A percentile compares a stretch with the other conserved stretches of the same genome.
Evolutionary conservation across 2,329 filamentous ascomycete species (phyloP).

Genomic region (Phoma herbarum): DNA sequence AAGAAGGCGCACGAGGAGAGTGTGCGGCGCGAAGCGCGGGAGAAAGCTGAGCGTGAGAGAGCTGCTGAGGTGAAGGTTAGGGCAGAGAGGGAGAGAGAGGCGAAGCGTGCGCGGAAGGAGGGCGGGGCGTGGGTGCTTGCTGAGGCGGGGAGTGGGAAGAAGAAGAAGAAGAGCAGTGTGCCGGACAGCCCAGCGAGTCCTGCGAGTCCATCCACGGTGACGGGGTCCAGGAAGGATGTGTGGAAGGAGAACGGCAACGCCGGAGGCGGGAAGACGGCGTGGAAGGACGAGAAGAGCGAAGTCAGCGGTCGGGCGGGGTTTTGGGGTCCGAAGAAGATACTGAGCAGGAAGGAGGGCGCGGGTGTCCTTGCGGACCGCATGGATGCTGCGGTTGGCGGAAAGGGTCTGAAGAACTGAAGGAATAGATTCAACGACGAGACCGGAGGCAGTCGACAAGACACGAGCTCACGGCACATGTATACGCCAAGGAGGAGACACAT

Average conservation of each 20-base stretch:
- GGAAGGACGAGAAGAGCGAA: conserved; percentile 22
- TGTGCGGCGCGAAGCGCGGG: conserved; percentile 32
- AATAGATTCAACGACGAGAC: neutral
- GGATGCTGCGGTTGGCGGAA: neutral
- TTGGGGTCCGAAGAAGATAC: conserved; percentile 42
- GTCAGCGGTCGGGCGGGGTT: conserved; percentile 31
- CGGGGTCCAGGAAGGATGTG: conserved; percentile 1
- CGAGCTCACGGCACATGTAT: neutral
- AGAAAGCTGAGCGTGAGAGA: conserved; percentile 34
- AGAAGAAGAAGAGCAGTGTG: conserved; percentile 19
- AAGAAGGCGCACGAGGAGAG: conserved; percentile 31
- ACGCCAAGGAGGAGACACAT: neutral
- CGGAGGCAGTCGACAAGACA: neutral
- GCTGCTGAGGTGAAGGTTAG: conserved; percentile 26
- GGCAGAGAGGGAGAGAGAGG: conserved; percentile 27
- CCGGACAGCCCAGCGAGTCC: neutral
- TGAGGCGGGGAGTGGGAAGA: conserved; percentile 33
- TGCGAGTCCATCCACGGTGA: neutral
- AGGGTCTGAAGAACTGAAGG: conserved; percentile 12
- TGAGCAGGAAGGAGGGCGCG: conserved; percentile 31
- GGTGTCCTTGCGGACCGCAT: neutral
- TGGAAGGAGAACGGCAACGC: conserved; percentile 16
- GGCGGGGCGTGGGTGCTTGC: conserved; percentile 32
- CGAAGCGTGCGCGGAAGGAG: conserved; percentile 28
- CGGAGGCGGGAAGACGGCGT: conserved; percentile 1